Conservation (phyloP, 306 rosid genomes). For the Lathyrus aphaca region DNA sequence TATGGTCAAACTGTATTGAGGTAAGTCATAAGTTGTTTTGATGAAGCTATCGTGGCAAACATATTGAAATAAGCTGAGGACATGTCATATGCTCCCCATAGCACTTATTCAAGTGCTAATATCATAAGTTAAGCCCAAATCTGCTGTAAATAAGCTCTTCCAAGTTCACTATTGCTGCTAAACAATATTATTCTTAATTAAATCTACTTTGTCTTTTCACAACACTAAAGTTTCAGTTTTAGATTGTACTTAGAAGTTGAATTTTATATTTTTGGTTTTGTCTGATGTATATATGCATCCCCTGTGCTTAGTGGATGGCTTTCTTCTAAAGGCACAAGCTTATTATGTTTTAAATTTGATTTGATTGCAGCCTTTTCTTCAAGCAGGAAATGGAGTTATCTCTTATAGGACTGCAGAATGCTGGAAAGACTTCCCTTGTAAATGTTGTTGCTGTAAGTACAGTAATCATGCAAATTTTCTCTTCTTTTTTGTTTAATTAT, state of each 20-base stretch:
- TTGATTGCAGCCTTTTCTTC: conserved; percentile 86
- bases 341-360: conserved; percentile 45
- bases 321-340: conserved; percentile 34
- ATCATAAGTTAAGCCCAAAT: not conserved
- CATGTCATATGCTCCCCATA: not conserved
- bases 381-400: conserved; percentile 98
- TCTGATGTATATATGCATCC: not conserved
- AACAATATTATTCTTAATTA: not conserved
- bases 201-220: not conserved
- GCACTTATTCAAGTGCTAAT: not conserved
- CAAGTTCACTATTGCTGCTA: not conserved
- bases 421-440: conserved; percentile 94
- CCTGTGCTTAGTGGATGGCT: conserved; percentile 29
- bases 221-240: not conserved
- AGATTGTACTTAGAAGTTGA: conserved; percentile 21
- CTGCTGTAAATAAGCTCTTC: not conserved
- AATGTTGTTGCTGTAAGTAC: conserved; percentile 85
- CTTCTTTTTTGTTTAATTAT: conserved; percentile 26
- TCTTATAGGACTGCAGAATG: conserved; percentile 90
- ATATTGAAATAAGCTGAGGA: conserved; percentile 3
- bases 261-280: not conserved
- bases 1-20: not conserved
- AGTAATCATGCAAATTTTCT: conserved; percentile 22
- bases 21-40: not conserved
- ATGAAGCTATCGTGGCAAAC: not conserved